Conservation (phyloP, 2,329 filamentous ascomycete species). For the Pseudocercospora macadamiae region DNA sequence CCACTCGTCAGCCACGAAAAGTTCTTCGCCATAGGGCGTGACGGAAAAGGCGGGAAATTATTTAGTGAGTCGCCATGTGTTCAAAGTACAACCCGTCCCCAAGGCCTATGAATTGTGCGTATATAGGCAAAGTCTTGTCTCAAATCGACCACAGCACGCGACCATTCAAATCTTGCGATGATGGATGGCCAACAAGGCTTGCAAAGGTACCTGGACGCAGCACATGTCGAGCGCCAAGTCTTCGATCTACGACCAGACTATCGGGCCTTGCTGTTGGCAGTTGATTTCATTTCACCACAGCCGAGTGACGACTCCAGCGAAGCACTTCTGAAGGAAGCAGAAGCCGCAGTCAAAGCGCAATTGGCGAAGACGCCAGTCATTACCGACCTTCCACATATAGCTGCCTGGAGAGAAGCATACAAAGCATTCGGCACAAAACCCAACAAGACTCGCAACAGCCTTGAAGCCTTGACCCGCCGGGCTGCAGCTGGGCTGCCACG, state of each 20-base stretch:
- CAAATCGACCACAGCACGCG: too few species aligned
- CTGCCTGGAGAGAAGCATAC: slow-evolving; percentile 44
- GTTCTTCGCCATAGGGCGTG: background rate
- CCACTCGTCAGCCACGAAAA: background rate
- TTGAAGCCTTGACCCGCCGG: slow-evolving; percentile 43
- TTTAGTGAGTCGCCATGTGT: too few species aligned
- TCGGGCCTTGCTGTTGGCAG: slow-evolving; percentile 41
- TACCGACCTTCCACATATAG: slow-evolving; percentile 42
- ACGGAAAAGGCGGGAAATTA: background rate
- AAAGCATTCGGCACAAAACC: slow-evolving; percentile 46
- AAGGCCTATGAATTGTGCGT: too few species aligned
- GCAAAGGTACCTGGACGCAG: slow-evolving; percentile 20
- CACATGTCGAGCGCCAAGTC: slow-evolving; percentile 29
- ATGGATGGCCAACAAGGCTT: background rate
- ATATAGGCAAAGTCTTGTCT: too few species aligned
- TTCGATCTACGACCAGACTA: slow-evolving; percentile 44
- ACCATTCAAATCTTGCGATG: background rate
- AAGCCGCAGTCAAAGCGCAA: slow-evolving; percentile 22
- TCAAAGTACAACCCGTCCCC: too few species aligned
- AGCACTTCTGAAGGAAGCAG: slow-evolving; percentile 36
- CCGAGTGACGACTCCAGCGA: slow-evolving; percentile 40
- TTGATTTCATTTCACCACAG: slow-evolving; percentile 38
- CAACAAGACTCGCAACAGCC: slow-evolving; percentile 42
- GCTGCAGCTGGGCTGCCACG: slow-evolving; percentile 39
- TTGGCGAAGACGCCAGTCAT: slow-evolving; percentile 29